A percentile compares a stretch with the other conserved stretches of the same genome.
These are phyloP conservation scores for Chrysanthemum makinoi DNA, from an alignment of 129 eudicot genomes.

Conservation along the genomic window DNA sequence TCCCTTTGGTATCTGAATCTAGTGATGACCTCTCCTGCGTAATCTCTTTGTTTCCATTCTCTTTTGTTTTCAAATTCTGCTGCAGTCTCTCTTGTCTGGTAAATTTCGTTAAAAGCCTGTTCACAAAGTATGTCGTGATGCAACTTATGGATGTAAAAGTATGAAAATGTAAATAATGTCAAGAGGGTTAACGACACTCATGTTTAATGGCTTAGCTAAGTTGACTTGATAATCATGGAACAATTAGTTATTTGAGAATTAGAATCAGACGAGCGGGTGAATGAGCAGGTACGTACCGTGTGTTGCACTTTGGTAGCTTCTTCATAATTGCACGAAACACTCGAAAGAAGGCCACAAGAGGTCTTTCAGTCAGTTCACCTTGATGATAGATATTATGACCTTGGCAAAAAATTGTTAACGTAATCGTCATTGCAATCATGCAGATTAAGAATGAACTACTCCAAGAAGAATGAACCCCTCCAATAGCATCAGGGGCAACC, in stretches of 20 bases:
- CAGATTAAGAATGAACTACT: conserved; percentile 10
- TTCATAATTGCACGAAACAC: background rate
- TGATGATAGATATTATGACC: conserved; percentile 16
- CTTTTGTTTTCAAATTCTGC: background rate
- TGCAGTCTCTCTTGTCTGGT: conserved; percentile 10
- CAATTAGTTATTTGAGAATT: too few species aligned
- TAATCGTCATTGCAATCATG: background rate
- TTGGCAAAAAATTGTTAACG: background rate
- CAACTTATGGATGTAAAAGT: too few species aligned
- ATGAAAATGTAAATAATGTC: too few species aligned
- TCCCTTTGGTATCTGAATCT: background rate
- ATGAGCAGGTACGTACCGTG: too few species aligned
- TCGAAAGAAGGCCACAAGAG: background rate
- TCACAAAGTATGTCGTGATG: background rate
- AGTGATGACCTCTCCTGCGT: background rate
- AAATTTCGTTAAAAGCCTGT: background rate
- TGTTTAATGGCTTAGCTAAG: too few species aligned
- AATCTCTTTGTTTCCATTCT: background rate
- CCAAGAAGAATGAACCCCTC: conserved; percentile 2
- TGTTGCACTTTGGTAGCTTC: background rate
- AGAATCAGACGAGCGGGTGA: too few species aligned
- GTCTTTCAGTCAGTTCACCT: conserved; percentile 3
- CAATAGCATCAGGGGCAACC: background rate
- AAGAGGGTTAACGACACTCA: too few species aligned
- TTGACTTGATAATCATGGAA: too few species aligned